Evolutionary conservation across 2,329 filamentous ascomycete species (phyloP).

Genomic region (Colletotrichum gigasporum): DNA sequence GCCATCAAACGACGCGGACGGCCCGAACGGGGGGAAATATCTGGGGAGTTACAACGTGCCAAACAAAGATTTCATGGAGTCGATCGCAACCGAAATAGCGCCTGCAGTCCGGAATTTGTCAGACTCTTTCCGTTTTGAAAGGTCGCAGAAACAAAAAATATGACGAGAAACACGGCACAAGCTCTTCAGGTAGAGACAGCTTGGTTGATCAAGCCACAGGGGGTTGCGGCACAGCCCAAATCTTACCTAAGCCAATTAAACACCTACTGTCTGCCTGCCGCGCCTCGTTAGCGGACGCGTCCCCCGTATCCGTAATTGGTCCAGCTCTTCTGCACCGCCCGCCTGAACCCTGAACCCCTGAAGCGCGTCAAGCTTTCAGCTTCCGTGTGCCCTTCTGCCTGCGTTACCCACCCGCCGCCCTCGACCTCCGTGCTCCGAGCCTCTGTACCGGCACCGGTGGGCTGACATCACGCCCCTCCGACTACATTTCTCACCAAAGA

Average conservation of each 20-base stretch:
- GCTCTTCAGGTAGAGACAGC: neutral
- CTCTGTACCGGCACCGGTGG: conserved; percentile 8
- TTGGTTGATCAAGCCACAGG: neutral
- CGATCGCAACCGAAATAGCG: too few relatives aligned
- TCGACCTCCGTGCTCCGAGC: neutral
- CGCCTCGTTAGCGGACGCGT: conserved; percentile 11
- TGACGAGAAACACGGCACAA: conserved; percentile 9
- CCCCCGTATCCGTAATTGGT: neutral
- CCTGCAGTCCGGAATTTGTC: too few relatives aligned
- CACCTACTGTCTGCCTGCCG: too few relatives aligned
- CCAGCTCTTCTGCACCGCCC: conserved; percentile 2
- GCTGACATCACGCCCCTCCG: conserved; percentile 4
- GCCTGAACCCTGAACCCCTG: too few relatives aligned
- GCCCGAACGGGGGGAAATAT: too few relatives aligned
- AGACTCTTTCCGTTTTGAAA: too few relatives aligned
- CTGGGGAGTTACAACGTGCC: too few relatives aligned
- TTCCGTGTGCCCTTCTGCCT: neutral
- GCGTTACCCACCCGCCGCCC: neutral
- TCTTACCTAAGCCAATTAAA: conserved; percentile 18
- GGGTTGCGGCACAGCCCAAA: neutral
- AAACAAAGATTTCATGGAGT: conserved; percentile 1
- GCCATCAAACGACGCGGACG: too few relatives aligned
- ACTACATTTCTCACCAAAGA: neutral
- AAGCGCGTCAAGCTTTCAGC: conserved; percentile 32
- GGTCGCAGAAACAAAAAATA: too few relatives aligned